phyloP scores from a whole-genome alignment of 441 rosid genomes.

The Corymbia calophylla region DNA sequence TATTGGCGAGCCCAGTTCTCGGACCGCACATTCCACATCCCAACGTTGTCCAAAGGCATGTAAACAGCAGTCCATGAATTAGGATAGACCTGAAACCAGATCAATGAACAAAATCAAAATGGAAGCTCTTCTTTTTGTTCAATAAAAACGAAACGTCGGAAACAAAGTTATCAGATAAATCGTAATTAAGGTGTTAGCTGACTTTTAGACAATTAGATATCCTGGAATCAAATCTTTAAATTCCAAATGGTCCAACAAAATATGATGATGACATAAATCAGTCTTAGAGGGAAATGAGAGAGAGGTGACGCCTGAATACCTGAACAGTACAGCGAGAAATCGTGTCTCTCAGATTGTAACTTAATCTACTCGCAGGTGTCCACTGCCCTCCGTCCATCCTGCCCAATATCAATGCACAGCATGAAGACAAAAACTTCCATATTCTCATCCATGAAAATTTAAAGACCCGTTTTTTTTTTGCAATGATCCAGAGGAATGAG shows the following conservation, averaged over 20 bases:
- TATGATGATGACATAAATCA: not conserved
- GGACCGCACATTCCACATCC: conserved; percentile 17
- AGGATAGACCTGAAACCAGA: conserved; percentile 8
- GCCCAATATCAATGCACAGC: not conserved
- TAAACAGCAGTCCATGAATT: conserved; percentile 10
- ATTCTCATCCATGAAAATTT: too few relatives aligned
- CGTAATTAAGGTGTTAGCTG: not conserved
- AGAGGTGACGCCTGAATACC: not conserved
- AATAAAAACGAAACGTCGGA: not conserved
- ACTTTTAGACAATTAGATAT: not conserved
- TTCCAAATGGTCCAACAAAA: not conserved
- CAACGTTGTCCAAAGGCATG: conserved; percentile 12
- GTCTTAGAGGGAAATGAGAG: not conserved
- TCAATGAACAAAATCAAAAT: not conserved
- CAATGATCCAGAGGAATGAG: not conserved
- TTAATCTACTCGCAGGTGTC: conserved; percentile 7
- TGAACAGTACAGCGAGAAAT: conserved; percentile 7
- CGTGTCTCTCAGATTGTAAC: conserved; percentile 6
- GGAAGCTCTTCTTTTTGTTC: not conserved
- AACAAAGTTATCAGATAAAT: not conserved
- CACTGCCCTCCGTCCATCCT: conserved; percentile 16
- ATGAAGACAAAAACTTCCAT: not conserved
- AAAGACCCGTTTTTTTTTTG: not conserved
- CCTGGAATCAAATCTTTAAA: not conserved
- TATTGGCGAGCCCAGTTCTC: conserved; percentile 13